Conservation (phyloP, 495 filamentous ascomycete species). For the Tuber microsphaerosporum region DNA sequence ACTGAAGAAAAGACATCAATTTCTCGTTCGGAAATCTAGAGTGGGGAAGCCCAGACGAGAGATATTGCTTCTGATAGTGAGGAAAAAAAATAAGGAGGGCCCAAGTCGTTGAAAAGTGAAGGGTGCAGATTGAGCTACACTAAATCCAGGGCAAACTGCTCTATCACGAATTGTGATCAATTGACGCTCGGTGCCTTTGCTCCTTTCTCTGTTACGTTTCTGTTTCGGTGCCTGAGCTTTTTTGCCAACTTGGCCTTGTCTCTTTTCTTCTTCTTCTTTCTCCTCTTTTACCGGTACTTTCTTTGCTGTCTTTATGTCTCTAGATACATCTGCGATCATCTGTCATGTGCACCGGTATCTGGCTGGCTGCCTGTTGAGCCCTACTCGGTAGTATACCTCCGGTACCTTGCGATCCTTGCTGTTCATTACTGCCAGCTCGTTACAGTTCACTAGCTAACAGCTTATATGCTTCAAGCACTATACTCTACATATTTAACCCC, state of each 20-base stretch:
- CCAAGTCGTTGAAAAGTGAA: constrained; percentile 32
- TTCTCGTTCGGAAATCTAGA: constrained; percentile 25
- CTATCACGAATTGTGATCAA: constrained; percentile 38
- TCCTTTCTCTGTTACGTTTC: constrained; percentile 40
- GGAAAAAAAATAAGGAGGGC: constrained; percentile 28
- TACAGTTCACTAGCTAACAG: not conserved
- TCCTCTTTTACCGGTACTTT: not conserved
- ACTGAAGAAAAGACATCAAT: constrained; percentile 26
- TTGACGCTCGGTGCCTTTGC: constrained; percentile 39
- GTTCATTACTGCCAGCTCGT: not conserved
- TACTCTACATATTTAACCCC: not conserved
- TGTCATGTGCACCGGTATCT: not conserved
- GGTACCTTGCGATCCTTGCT: not conserved
- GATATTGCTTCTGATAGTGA: constrained; percentile 29
- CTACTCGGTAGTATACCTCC: not conserved
- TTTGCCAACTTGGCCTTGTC: constrained; percentile 20
- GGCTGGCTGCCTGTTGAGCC: not conserved
- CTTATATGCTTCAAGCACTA: not conserved
- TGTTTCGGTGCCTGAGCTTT: constrained; percentile 30
- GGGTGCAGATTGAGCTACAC: constrained; percentile 26
- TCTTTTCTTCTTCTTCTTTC: not conserved
- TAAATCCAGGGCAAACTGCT: constrained; percentile 34
- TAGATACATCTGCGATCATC: not conserved
- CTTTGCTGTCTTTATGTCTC: not conserved
- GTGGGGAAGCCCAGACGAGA: constrained; percentile 35